Conservation (phyloP, 176 grass and related monocot species). For the Puya raimondii region DNA sequence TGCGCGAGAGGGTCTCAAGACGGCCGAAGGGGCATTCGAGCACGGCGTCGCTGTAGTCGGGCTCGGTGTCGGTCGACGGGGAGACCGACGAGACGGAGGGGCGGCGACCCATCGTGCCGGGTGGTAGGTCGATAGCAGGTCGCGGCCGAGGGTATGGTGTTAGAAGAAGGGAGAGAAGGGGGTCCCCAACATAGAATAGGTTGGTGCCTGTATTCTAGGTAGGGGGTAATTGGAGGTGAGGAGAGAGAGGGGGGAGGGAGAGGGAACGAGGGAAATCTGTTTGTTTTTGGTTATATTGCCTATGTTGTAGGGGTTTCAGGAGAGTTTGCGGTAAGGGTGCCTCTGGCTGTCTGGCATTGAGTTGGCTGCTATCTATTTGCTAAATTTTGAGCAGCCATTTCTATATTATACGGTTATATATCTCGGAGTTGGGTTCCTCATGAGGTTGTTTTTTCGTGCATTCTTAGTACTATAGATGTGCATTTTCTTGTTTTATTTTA, state of each 20-base stretch:
- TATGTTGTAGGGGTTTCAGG: not conserved
- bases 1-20: conserved; percentile 35
- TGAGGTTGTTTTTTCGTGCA: not conserved
- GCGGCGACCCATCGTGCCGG: not conserved
- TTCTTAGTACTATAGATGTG: not conserved
- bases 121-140: not conserved
- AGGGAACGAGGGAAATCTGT: not conserved
- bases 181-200: not conserved
- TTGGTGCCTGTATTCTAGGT: not conserved
- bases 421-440: not conserved
- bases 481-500: no score
- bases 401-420: not conserved
- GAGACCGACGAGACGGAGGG: not conserved
- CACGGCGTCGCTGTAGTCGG: not conserved
- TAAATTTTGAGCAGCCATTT: not conserved
- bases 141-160: not conserved
- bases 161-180: not conserved
- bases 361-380: not conserved
- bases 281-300: not conserved
- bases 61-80: not conserved
- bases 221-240: not conserved
- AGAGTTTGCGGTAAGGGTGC: not conserved
- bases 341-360: not conserved
- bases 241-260: not conserved
- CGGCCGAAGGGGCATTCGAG: conserved; percentile 43